phyloP scores from a whole-genome alignment of 441 rosid genomes.

The Syzygium malaccense region DNA sequence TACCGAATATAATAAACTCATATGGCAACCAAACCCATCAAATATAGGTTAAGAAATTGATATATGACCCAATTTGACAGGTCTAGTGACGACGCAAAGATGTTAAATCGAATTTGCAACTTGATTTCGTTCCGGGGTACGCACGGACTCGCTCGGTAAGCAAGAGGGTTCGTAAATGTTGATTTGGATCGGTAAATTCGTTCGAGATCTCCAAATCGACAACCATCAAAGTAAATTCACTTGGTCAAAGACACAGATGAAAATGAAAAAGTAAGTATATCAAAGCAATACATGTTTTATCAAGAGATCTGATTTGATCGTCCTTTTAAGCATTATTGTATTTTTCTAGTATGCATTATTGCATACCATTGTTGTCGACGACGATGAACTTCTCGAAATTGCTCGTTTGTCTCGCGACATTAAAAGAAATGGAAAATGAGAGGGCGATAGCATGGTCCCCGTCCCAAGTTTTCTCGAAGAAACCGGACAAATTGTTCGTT shows the following conservation, averaged over 20 bases:
- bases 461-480: no score
- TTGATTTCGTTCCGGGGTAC: rapidly evolving
- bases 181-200: background rate
- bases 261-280: background rate
- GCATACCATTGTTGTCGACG: background rate
- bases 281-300: background rate
- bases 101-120: background rate
- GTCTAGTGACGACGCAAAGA: background rate
- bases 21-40: no score
- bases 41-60: no score
- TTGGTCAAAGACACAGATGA: background rate
- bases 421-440: background rate
- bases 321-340: background rate
- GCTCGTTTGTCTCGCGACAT: background rate
- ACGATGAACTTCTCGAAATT: background rate
- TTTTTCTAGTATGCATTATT: background rate
- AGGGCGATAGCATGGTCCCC: no score
- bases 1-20: no score
- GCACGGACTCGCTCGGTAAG: rapidly evolving
- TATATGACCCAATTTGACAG: no score
- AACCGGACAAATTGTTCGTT: no score
- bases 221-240: no score
- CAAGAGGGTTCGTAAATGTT: background rate
- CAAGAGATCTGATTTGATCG: background rate
- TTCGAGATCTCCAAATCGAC: background rate